Base-by-base conservation (phyloP, 2,329 filamentous ascomycete species). In the Elsinoe batatas region DNA sequence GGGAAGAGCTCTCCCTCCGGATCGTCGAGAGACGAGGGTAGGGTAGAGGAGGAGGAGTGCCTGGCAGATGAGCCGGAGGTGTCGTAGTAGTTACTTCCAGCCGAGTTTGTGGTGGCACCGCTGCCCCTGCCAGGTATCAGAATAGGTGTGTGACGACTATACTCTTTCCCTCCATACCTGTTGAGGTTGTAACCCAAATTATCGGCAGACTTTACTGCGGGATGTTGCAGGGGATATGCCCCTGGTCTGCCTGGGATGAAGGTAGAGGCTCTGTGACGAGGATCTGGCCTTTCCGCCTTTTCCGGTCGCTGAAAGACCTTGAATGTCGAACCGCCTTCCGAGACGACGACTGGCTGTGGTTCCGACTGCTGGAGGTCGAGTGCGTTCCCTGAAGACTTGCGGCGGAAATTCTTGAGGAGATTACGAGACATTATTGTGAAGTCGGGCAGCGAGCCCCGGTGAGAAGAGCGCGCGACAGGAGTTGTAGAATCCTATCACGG, bases 331-430 rank as follows among this genome's bases (percentile, higher is more conserved):
- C 44, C 26, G 44, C 44, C 18, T 75, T 66, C 32, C 58, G 54
- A 17, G 54, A 53, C 20, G 61, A 49, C 20, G 58, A 20, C 33
- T 61, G 47, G 37, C 59, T 50, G 20, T 55, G 54, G 13, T 17
- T 44, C 40, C 17, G 61, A 57, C 46, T 57, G 40, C 18, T 61
- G 60, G 30, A 63, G 49, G 54, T 80, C 78, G 59, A 80, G 67
- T 53, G 70, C 72, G 69, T 79, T 78, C 47, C 75, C 77, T 58
- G 76, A 76, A 57, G 77, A 79, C 67, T 79, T 79, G 61, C 78
- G 75, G 63, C 77, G 73, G 63, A 80, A 79, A 58, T 60, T 60
- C 61, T 78, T 79, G 53, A 77, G 75, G 49, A 78, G 68, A 67
- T 79, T 79, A 65, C 78, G 79, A 64, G 77, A 77, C 76, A 79